Evolutionary conservation across 2,329 filamentous ascomycete species (phyloP).

Genomic region (Coniochaeta ligniaria): DNA sequence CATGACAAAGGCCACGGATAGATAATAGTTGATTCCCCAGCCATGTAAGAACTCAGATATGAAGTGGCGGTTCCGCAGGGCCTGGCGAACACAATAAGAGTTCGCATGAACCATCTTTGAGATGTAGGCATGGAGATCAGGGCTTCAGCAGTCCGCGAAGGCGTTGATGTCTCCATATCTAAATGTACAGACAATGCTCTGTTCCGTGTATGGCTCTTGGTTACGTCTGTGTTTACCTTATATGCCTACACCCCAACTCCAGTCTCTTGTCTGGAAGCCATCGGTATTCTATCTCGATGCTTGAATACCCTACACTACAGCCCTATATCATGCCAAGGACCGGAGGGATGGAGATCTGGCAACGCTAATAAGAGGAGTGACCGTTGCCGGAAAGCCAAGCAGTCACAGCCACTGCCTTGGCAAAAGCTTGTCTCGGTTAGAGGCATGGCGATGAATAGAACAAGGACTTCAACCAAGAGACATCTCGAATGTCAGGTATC

Average conservation of each 20-base stretch:
- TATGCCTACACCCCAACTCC: too few species aligned
- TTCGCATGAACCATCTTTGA: neutral
- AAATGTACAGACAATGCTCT: neutral
- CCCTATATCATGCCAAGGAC: neutral
- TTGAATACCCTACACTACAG: neutral
- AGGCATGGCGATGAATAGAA: neutral
- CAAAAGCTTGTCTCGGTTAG: conserved; percentile 13
- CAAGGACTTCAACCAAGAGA: too few species aligned
- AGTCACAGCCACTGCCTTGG: conserved; percentile 11
- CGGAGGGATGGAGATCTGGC: neutral
- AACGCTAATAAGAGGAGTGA: neutral
- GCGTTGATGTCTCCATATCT: neutral
- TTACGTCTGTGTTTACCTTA: too few species aligned
- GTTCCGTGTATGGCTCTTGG: neutral
- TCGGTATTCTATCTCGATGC: too few species aligned
- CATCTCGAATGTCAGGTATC: neutral
- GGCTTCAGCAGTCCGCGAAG: neutral
- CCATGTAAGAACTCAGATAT: neutral
- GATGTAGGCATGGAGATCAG: neutral
- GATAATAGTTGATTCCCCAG: neutral
- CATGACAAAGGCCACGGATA: too few species aligned
- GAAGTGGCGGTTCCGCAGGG: neutral
- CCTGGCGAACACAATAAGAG: neutral
- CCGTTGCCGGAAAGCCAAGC: neutral
- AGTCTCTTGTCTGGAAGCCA: too few species aligned